Conservation (phyloP, 805 yeast genomes). For the Ogataea sp. region DNA sequence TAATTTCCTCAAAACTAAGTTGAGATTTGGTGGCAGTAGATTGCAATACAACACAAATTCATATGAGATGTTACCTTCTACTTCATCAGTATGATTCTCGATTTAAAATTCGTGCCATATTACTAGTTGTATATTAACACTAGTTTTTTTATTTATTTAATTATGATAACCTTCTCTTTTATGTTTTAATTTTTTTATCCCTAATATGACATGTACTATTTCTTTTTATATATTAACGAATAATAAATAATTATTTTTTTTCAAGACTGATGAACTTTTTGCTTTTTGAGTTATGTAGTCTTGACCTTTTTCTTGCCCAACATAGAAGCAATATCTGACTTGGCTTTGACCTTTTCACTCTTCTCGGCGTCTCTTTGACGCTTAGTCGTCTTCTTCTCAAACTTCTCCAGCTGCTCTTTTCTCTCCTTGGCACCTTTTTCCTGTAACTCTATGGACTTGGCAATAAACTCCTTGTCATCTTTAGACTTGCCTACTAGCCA, state of each 20-base stretch:
- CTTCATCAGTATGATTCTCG: too few relatives aligned
- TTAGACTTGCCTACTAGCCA: conserved; percentile 58
- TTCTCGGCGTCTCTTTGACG: conserved; percentile 12
- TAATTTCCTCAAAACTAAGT: neutral
- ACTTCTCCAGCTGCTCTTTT: conserved; percentile 57
- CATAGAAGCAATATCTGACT: conserved; percentile 16
- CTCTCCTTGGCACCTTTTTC: conserved; percentile 62
- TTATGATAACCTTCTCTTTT: too few relatives aligned
- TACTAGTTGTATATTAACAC: too few relatives aligned
- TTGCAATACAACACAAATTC: neutral
- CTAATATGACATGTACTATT: too few relatives aligned
- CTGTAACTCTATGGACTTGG: conserved; percentile 41
- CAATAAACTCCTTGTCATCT: conserved; percentile 48
- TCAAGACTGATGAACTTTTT: neutral
- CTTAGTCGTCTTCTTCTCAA: conserved; percentile 41
- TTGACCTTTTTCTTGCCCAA: conserved; percentile 9
- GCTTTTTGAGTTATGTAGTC: conserved; percentile 5
- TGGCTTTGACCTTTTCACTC: conserved; percentile 1
- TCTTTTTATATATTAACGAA: too few relatives aligned
- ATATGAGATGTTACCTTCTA: neutral
- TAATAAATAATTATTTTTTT: too few relatives aligned
- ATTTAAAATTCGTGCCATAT: too few relatives aligned
- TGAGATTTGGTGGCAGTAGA: too few relatives aligned
- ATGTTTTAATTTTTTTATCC: too few relatives aligned
- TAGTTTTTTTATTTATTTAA: too few relatives aligned